Percentiles rank a stretch among this genome's conserved stretches.
Conservation (phyloP, 164 flowering plant species). For the Berberis vulgaris region DNA sequence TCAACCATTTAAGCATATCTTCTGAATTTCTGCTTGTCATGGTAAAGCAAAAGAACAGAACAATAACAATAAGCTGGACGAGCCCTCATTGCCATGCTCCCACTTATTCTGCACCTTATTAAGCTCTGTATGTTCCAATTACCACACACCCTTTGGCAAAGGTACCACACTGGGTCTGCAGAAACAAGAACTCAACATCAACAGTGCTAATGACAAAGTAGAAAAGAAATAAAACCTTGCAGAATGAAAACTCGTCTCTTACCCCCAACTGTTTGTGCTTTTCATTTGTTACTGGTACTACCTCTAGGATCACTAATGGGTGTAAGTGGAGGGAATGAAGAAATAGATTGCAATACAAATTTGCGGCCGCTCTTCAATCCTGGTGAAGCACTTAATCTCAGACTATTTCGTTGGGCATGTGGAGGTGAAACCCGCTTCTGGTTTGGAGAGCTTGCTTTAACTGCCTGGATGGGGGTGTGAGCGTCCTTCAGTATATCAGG, state of each 20-base stretch:
- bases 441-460: constrained; percentile 62
- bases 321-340: constrained; percentile 62
- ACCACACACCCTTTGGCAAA: no score
- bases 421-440: constrained; percentile 70
- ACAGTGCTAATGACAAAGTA: neutral
- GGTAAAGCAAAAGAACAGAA: no score
- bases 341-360: constrained; percentile 56
- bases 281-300: constrained; percentile 16
- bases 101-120: no score
- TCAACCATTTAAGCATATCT: no score
- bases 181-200: neutral
- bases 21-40: no score
- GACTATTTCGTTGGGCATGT: constrained; percentile 22
- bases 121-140: no score
- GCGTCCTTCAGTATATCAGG: constrained; percentile 46
- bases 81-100: no score
- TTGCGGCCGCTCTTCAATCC: constrained; percentile 53
- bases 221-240: neutral
- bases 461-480: constrained; percentile 27
- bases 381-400: constrained; percentile 38
- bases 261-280: neutral
- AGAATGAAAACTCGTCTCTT: neutral
- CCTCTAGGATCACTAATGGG: constrained; percentile 43
- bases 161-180: no score
- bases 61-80: no score